Percentiles rank a stretch among this genome's conserved stretches.
Conservation (phyloP, 2,329 filamentous ascomycete genomes). For the Cercospora janseana region DNA sequence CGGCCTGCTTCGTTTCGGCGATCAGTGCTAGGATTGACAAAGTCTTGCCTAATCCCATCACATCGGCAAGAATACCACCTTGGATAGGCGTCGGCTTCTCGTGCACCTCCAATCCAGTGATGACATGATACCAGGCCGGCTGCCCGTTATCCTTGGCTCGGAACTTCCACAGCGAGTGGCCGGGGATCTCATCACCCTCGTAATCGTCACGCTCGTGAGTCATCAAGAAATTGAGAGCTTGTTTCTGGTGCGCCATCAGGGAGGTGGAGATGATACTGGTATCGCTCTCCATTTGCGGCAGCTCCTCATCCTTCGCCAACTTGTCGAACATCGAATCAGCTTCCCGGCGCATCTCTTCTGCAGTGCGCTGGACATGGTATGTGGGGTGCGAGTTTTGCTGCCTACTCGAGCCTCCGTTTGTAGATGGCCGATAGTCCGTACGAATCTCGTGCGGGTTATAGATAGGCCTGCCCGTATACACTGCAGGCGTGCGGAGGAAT, state of each 20-base stretch:
- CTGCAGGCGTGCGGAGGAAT: slow-evolving; percentile 63
- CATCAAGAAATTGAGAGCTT: slow-evolving; percentile 83
- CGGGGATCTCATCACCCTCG: slow-evolving; percentile 49
- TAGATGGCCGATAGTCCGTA: slow-evolving; percentile 38
- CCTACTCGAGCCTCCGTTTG: slow-evolving; percentile 5
- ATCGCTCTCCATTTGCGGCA: slow-evolving; percentile 70
- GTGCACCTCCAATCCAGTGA: slow-evolving; percentile 64
- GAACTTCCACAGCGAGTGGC: slow-evolving; percentile 75
- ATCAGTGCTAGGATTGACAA: slow-evolving; percentile 81
- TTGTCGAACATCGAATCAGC: slow-evolving; percentile 86
- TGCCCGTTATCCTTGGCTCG: slow-evolving; percentile 57
- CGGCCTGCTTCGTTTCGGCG: slow-evolving; percentile 61
- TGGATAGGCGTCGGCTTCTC: slow-evolving; percentile 39
- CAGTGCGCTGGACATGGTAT: slow-evolving; percentile 58
- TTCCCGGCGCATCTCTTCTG: slow-evolving; percentile 82
- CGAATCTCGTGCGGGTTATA: slow-evolving; percentile 68
- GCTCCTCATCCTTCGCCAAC: slow-evolving; percentile 69
- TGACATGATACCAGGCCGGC: slow-evolving; percentile 73
- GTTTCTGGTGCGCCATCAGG: slow-evolving; percentile 82
- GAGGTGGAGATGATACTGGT: slow-evolving; percentile 60
- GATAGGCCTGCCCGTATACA: slow-evolving; percentile 67
- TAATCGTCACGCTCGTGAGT: slow-evolving; percentile 68
- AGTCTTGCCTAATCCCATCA: slow-evolving; percentile 55
- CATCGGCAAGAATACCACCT: slow-evolving; percentile 52
- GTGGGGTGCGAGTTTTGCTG: slow-evolving; percentile 7